Conservation (phyloP, 352 stramenopile genomes). For the Phytophthora ramorum region DNA sequence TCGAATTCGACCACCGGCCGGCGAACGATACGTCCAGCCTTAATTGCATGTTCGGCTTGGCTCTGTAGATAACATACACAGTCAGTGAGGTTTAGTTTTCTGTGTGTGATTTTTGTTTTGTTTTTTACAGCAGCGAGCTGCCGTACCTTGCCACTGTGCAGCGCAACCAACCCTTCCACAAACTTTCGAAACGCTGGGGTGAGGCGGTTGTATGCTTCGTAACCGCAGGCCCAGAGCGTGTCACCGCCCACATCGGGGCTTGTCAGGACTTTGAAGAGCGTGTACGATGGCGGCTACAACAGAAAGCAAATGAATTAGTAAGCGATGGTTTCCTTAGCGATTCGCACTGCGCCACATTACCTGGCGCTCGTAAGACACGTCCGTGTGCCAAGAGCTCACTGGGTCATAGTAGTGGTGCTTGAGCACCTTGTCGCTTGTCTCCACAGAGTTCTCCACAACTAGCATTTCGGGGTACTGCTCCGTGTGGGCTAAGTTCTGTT, state of each 20-base stretch:
- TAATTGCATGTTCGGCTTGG: conserved; percentile 35
- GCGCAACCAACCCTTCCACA: conserved; percentile 41
- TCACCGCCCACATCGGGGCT: conserved; percentile 38
- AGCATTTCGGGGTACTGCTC: conserved; percentile 5
- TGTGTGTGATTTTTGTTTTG: too few species aligned
- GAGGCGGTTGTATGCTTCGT: conserved; percentile 50
- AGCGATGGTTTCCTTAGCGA: neutral
- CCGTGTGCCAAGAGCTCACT: conserved; percentile 38
- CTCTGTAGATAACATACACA: neutral
- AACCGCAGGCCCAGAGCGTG: conserved; percentile 45
- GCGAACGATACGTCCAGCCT: conserved; percentile 6
- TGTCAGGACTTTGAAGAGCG: conserved; percentile 26
- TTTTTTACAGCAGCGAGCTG: neutral
- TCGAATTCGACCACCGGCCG: conserved; percentile 13
- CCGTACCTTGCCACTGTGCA: conserved; percentile 44
- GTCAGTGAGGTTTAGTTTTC: neutral
- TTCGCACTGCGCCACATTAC: neutral
- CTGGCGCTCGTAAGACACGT: conserved; percentile 41
- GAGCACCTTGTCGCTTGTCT: conserved; percentile 7
- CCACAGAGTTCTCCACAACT: conserved; percentile 8
- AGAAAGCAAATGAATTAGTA: neutral
- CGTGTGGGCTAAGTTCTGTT: conserved; percentile 11
- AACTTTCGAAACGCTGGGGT: conserved; percentile 43
- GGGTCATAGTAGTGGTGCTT: conserved; percentile 24
- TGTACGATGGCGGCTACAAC: conserved; percentile 20